Base-by-base conservation (phyloP, 192 early-diverging fungal species). In the Rhizoclosmatium sp. region DNA sequence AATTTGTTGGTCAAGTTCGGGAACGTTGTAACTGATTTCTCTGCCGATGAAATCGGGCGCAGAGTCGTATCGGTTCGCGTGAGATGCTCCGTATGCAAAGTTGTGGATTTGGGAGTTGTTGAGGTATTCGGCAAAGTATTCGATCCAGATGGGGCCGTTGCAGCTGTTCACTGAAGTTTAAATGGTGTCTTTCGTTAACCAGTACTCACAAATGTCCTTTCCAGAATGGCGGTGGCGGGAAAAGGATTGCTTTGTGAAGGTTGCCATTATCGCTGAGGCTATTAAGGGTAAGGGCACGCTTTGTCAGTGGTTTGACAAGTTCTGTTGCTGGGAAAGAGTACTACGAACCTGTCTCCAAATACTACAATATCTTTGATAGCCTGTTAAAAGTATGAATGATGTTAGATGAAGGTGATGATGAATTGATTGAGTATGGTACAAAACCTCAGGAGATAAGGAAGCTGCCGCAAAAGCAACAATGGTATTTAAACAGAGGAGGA, bases 111-210 rank as follows among this genome's bases (percentile, higher is more conserved):
- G 40, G 9, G 54, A 61, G 49, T 64, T 70, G 16, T 49, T 48
- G 19, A 56, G 47, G 49, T 58, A 40, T 7, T 71, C 40, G 3
- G 81, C 21, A 71, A 89, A 78, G 51, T 82, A 66, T 59, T 89
- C 88, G 23, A 81, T 40, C 85, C 85, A 89, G 3, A 85, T 65
- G 2, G 67, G 82, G 3, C 88, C 88, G 59, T 89, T 88, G 39
- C 21, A 65, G 39, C 58, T 59, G 58, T 3, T 12, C 12, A n/a
- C 14, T 12, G 56, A n/a, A 19, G 58, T 2, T 16, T n/a, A 59
- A 5, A 21, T 0, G 3, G 16, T 16, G 16, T 16, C 21, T 59
- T 59, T 21, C 3, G 58, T 4, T 16, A 59, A 59, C 2, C 19
- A 54, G 51, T 5, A 54, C 51, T 54, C 16, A 54, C 51, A 54